Base-by-base conservation (phyloP, 306 rosid species). In the Psophocarpus tetragonolobus region DNA sequence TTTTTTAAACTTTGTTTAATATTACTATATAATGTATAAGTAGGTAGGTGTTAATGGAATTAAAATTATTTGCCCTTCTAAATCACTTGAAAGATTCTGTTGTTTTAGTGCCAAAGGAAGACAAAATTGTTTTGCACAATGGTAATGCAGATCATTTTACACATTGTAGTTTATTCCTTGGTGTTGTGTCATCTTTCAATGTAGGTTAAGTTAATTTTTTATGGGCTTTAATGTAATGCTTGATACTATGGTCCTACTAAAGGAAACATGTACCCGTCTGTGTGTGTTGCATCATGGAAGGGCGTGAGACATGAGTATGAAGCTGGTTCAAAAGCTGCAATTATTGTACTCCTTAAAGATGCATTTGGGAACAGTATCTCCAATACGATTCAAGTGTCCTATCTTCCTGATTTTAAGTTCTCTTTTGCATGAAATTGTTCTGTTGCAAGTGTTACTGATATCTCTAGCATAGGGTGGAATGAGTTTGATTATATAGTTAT, bases 341-440 rank as follows among this genome's bases (percentile, higher is more conserved):
- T 93, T 38, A 73, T 79, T 85, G 81, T 93, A 13, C 92, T 85
- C 56, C 90, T 91, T 8, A 91, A 87, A 83, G 98, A 93, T 82
- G 98, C 97, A 83, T 93, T 89, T 87, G 97, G 98, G 80, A 93
- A 93, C 68, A 66, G 74, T 41, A 85, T 91, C 77, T 81, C 90
- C 39, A 81, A 87, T 45, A 75, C 81, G 1, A 72, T 32, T 17
- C 83, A 90, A 73, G 91, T 84, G 38, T 83, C 83, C 12, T 85
- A 74, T 75, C 60, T 80, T 48, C 80, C 75, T 57, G 89, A 88
- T 83, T 91, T 89, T 53, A 85, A 82, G 61, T 51, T 88, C 71
- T 81, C 77, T 62, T 64, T 85, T 84, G 26, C 65, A 78, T 71
- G 83, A 77, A 93, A 90, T 71, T 89, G 88, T 36, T 88, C 93